Percentiles rank a stretch among this genome's conserved stretches.
phyloP scores from a whole-genome alignment of 1,284 basidiomycete species.

The Ceratorhiza oryzae-sativae region DNA sequence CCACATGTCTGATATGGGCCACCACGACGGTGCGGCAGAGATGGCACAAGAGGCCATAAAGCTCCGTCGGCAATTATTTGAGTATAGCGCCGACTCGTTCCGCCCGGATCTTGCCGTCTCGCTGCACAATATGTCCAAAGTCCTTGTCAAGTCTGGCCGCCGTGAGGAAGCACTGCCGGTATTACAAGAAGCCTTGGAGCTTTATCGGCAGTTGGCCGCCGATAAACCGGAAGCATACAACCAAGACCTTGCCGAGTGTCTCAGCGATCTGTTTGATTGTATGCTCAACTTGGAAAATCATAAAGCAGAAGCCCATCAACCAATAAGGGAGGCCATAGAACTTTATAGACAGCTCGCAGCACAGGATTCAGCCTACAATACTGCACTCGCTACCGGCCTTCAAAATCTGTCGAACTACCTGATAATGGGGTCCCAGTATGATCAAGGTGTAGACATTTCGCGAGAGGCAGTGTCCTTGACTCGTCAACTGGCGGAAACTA shows the following conservation, averaged over 20 bases:
- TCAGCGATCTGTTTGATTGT: not conserved
- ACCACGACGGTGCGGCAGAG: not conserved
- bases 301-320: not conserved
- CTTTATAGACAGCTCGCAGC: not conserved
- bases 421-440: not conserved
- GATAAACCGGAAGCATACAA: not conserved
- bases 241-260: slow-evolving; percentile 9
- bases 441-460: not conserved
- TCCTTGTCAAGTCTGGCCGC: not conserved
- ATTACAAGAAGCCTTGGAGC: not conserved
- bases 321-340: not conserved
- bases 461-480: not conserved
- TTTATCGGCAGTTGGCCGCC: slow-evolving; percentile 5
- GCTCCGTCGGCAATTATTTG: not conserved
- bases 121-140: not conserved
- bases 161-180: slow-evolving; percentile 3
- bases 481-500: not conserved
- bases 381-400: not conserved
- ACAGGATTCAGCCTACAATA: not conserved
- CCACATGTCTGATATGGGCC: not conserved
- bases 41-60: not conserved
- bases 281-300: not conserved
- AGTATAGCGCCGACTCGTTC: not conserved
- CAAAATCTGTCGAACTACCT: not conserved
- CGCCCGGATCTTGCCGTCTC: not conserved